Percentiles rank a stretch among this genome's conserved stretches.
These are phyloP conservation scores for Pseudocercospora fuligena DNA, from an alignment of 2,329 filamentous ascomycete genomes.

Conservation along the genomic window DNA sequence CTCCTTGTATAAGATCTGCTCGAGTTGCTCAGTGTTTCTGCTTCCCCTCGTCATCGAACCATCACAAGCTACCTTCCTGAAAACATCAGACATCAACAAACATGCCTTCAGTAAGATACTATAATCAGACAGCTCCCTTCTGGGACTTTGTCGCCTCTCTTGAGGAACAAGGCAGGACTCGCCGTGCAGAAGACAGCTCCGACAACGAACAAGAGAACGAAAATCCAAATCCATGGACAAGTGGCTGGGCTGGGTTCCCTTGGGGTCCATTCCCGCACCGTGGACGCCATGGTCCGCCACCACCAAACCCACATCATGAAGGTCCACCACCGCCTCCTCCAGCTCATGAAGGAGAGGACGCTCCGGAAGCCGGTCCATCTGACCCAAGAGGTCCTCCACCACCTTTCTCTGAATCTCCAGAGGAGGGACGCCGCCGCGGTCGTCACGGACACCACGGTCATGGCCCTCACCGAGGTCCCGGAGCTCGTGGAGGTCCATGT, in stretches of 20 bases:
- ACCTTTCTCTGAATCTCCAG: conserved; percentile 26
- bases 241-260: conserved; percentile 46
- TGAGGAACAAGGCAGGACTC: conserved; percentile 49
- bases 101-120: conserved; percentile 60
- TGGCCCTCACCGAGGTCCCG: conserved; percentile 37
- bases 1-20: conserved; percentile 16
- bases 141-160: conserved; percentile 61
- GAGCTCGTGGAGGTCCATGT: conserved; percentile 35
- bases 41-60: conserved; percentile 17
- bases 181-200: conserved; percentile 35
- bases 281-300: conserved; percentile 34
- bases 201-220: conserved; percentile 41
- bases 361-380: conserved; percentile 30
- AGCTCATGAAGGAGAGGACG: conserved; percentile 26
- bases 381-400: conserved; percentile 32
- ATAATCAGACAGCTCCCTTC: conserved; percentile 59
- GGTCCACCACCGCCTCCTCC: conserved; percentile 28
- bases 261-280: conserved; percentile 39
- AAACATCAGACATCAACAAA: conserved; percentile 35
- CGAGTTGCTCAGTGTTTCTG: neutral
- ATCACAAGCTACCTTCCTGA: conserved; percentile 15
- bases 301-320: conserved; percentile 1
- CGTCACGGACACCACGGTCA: conserved; percentile 31
- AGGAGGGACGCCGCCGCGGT: conserved; percentile 21
- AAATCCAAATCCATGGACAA: conserved; percentile 31